A percentile compares a stretch with the other conserved stretches of the same genome.
Conservation (phyloP, 352 stramenopile species). For the Pythium myriotylum region DNA sequence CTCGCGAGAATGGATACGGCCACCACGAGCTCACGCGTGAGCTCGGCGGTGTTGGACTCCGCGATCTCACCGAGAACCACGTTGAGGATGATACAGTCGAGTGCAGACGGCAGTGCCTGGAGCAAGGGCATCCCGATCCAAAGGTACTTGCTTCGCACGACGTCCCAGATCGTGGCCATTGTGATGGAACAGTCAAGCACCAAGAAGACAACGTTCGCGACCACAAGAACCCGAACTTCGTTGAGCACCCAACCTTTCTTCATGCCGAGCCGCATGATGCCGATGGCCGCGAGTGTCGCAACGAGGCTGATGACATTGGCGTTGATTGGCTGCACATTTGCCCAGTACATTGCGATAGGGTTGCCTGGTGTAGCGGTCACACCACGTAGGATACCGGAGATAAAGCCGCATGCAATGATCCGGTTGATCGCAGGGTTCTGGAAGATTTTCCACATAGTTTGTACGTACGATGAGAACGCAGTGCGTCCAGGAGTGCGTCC, state of each 20-base stretch:
- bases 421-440: slow-evolving; percentile 39
- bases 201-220: slow-evolving; percentile 32
- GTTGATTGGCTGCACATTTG: slow-evolving; percentile 50
- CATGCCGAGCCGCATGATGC: slow-evolving; percentile 29
- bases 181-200: slow-evolving; percentile 40
- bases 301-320: slow-evolving; percentile 52
- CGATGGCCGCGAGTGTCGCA: slow-evolving; percentile 30
- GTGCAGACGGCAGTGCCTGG: slow-evolving; percentile 44
- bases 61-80: slow-evolving; percentile 50
- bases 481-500: slow-evolving; percentile 15
- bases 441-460: slow-evolving; percentile 38
- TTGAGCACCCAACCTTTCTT: slow-evolving; percentile 45
- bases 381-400: slow-evolving; percentile 35
- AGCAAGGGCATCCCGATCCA: slow-evolving; percentile 59
- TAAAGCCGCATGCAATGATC: slow-evolving; percentile 43
- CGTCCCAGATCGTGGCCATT: slow-evolving; percentile 58
- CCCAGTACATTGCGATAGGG: slow-evolving; percentile 48
- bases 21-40: slow-evolving; percentile 43
- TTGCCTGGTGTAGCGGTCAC: slow-evolving; percentile 39
- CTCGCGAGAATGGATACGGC: slow-evolving; percentile 44
- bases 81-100: slow-evolving; percentile 55
- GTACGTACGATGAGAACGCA: slow-evolving; percentile 28
- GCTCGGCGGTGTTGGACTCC: slow-evolving; percentile 31
- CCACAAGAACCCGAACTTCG: slow-evolving; percentile 39
- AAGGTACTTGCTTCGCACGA: slow-evolving; percentile 64